Conservation (phyloP, 805 yeast genomes). For the Metschnikowia hibisci region DNA sequence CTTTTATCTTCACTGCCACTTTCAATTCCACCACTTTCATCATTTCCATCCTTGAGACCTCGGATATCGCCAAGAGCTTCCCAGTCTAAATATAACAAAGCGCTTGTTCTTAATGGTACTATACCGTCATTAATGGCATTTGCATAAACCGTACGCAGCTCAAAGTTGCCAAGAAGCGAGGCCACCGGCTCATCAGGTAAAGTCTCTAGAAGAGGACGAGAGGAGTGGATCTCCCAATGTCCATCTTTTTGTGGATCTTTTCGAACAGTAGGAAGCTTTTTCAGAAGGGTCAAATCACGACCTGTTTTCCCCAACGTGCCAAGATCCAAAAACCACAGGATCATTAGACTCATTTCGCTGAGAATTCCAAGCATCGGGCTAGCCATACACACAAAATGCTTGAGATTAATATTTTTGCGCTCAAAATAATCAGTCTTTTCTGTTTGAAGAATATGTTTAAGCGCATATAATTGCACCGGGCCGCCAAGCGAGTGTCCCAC, state of each 20-base stretch:
- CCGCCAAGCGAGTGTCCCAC: slow-evolving; percentile 46
- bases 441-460: slow-evolving; percentile 31
- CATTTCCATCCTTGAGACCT: slow-evolving; percentile 18
- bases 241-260: slow-evolving; percentile 5
- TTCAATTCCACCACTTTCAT: neutral
- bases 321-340: slow-evolving; percentile 40
- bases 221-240: slow-evolving; percentile 8
- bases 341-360: slow-evolving; percentile 37
- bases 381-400: slow-evolving; percentile 38
- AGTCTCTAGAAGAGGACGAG: slow-evolving; percentile 33
- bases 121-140: slow-evolving; percentile 45
- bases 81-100: slow-evolving; percentile 41
- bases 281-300: slow-evolving; percentile 39
- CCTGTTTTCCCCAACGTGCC: slow-evolving; percentile 47
- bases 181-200: slow-evolving; percentile 41
- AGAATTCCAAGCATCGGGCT: slow-evolving; percentile 41
- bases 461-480: slow-evolving; percentile 38
- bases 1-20: slow-evolving; percentile 1
- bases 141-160: slow-evolving; percentile 38
- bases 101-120: slow-evolving; percentile 42
- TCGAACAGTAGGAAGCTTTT: slow-evolving; percentile 24
- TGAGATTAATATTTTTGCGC: slow-evolving; percentile 25
- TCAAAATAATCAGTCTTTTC: slow-evolving; percentile 32
- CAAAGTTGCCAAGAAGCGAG: slow-evolving; percentile 26
- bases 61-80: slow-evolving; percentile 39